phyloP scores from a whole-genome alignment of 2,329 filamentous ascomycete species.

The Fusarium odoratissimum region DNA sequence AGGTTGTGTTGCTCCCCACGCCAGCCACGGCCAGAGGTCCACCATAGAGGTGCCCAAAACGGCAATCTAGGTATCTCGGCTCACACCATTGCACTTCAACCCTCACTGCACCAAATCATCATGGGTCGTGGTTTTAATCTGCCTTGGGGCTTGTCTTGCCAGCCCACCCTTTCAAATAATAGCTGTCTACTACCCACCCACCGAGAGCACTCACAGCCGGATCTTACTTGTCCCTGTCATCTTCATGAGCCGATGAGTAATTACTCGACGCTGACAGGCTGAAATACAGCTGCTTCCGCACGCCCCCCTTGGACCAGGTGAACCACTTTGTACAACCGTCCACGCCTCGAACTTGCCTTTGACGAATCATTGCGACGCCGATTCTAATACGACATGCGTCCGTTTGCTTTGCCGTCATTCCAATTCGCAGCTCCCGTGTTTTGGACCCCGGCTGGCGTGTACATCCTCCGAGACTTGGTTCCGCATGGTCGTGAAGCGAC shows the following conservation, averaged over 20 bases:
- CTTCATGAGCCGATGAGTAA: conserved; percentile 50
- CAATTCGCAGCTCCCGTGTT: conserved; percentile 40
- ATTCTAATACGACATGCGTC: conserved; percentile 41
- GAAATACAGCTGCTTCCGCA: conserved; percentile 36
- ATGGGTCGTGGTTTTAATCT: conserved; percentile 16
- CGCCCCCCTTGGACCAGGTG: conserved; percentile 37
- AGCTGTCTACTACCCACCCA: conserved; percentile 26
- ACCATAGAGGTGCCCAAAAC: conserved; percentile 30
- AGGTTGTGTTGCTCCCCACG: conserved; percentile 35
- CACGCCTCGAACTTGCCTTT: conserved; percentile 19
- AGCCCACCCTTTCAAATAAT: conserved; percentile 21
- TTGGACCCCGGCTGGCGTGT: conserved; percentile 30
- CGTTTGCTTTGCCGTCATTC: conserved; percentile 37
- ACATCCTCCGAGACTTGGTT: conserved; percentile 37
- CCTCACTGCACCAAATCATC: conserved; percentile 22
- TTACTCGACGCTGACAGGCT: conserved; percentile 51
- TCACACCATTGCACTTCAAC: conserved; percentile 37
- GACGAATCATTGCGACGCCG: conserved; percentile 41
- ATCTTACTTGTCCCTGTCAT: conserved; percentile 37
- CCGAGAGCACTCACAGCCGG: conserved; percentile 19
- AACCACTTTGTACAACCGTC: conserved; percentile 36
- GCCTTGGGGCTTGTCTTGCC: conserved; percentile 22
- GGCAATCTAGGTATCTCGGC: conserved; percentile 27
- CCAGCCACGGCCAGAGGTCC: conserved; percentile 31
- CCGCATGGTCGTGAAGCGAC: conserved; percentile 39